Percentiles rank a stretch among this genome's conserved stretches.
Evolutionary conservation across 2,329 filamentous ascomycete genomes (phyloP).

Genomic region (Aphanocladium album): DNA sequence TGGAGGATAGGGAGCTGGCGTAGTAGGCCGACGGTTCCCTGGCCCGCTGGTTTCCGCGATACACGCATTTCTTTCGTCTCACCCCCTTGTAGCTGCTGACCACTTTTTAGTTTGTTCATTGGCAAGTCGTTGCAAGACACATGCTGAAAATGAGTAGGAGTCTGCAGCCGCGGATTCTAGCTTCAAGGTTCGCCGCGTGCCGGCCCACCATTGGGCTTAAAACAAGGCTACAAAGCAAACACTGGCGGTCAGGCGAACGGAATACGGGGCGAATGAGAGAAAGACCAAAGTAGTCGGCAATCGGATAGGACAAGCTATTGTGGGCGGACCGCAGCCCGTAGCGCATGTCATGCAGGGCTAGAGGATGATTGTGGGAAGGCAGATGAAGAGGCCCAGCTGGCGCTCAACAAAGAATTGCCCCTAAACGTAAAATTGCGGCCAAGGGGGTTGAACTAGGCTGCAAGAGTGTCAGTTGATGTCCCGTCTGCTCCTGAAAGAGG

Average conservation of each 20-base stretch:
- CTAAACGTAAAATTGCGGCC: slow-evolving; percentile 8
- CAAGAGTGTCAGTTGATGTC: neutral
- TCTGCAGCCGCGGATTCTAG: no score
- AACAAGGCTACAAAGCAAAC: no score
- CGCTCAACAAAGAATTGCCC: neutral
- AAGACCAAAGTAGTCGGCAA: neutral
- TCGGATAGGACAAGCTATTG: slow-evolving; percentile 1
- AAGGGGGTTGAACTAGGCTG: neutral
- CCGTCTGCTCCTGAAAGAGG: neutral
- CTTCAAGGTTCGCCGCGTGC: no score
- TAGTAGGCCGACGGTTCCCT: neutral
- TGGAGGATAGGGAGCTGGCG: neutral
- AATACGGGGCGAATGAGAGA: neutral
- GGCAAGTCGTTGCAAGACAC: neutral
- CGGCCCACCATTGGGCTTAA: no score
- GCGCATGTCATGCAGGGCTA: neutral
- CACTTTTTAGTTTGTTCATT: neutral
- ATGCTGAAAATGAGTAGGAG: no score
- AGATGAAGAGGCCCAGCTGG: neutral
- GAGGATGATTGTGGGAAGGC: neutral
- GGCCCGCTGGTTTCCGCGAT: neutral
- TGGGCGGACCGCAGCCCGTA: slow-evolving; percentile 1
- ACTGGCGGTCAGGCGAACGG: neutral
- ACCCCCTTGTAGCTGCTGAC: neutral
- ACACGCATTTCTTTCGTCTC: neutral